Conservation (phyloP, 345 rosid species). For the Lenwebbia sp. region DNA sequence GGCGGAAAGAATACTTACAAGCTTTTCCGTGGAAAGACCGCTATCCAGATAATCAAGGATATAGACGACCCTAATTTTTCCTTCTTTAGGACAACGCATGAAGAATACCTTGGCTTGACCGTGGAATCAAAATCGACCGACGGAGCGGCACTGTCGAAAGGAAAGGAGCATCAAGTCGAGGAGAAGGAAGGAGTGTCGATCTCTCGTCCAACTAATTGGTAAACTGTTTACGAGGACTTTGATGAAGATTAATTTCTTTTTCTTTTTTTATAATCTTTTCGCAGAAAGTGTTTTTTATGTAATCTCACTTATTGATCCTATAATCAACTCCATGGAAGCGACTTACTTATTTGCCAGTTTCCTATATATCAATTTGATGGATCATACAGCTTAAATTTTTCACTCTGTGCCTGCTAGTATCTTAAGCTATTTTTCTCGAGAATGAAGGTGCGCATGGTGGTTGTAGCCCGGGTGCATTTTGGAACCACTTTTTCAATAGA, state of each 20-base stretch:
- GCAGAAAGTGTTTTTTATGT: background rate
- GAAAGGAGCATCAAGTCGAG: background rate
- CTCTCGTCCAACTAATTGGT: background rate
- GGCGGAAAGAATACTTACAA: background rate
- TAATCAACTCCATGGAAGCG: no score
- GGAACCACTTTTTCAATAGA: no score
- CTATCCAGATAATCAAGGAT: background rate
- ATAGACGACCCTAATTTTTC: background rate
- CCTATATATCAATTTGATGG: no score
- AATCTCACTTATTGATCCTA: background rate
- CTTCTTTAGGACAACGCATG: background rate
- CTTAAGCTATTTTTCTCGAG: background rate
- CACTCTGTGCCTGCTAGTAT: background rate
- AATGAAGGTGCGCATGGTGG: background rate
- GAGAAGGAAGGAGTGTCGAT: background rate
- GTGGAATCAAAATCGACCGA: background rate
- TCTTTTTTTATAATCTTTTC: background rate
- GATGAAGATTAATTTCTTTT: background rate
- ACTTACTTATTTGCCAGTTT: no score
- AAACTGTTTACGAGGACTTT: background rate
- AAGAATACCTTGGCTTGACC: background rate
- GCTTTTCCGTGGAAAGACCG: background rate
- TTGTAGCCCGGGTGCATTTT: no score
- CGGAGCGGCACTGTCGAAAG: background rate
- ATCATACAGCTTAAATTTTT: background rate